A percentile compares a stretch with the other conserved stretches of the same genome.
These are phyloP conservation scores for Crassisporium funariophilum DNA, from an alignment of 768 basidiomycete genomes.

Conservation along the genomic window DNA sequence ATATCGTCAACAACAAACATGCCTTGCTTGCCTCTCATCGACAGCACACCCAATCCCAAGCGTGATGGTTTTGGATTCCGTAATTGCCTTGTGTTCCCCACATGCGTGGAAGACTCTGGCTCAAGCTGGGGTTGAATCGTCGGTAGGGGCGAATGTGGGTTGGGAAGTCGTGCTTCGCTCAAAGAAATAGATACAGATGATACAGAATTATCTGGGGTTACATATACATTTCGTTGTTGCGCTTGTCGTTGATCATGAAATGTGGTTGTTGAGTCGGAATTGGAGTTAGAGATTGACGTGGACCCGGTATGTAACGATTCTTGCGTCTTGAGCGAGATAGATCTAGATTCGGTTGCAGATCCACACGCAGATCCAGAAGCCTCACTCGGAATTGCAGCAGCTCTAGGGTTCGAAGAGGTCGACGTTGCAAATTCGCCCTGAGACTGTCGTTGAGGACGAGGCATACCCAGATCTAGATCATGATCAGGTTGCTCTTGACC, in stretches of 20 bases:
- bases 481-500: constrained; percentile 15
- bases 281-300: background rate
- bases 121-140: too few species aligned
- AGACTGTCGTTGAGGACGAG: background rate
- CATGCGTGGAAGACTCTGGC: too few species aligned
- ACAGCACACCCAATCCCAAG: too few species aligned
- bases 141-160: constrained; percentile 24
- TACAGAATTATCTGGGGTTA: too few species aligned
- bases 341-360: constrained; percentile 13
- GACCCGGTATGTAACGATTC: background rate
- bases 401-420: too few species aligned
- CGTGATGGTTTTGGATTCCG: too few species aligned
- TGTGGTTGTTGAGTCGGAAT: constrained; percentile 3
- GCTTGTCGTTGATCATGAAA: too few species aligned
- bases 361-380: constrained; percentile 8
- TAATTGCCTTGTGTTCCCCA: too few species aligned
- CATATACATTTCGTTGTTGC: too few species aligned
- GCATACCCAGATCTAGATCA: constrained; percentile 1
- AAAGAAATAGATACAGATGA: constrained; percentile 5
- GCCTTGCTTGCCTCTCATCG: too few species aligned
- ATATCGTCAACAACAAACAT: constrained; percentile 20
- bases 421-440: constrained; percentile 3
- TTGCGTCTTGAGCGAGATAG: background rate
- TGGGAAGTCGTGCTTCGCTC: constrained; percentile 17
- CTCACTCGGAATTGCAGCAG: too few species aligned